Evolutionary conservation across 306 rosid genomes (phyloP).

Genomic region (Fragaria nilgerrensis): DNA sequence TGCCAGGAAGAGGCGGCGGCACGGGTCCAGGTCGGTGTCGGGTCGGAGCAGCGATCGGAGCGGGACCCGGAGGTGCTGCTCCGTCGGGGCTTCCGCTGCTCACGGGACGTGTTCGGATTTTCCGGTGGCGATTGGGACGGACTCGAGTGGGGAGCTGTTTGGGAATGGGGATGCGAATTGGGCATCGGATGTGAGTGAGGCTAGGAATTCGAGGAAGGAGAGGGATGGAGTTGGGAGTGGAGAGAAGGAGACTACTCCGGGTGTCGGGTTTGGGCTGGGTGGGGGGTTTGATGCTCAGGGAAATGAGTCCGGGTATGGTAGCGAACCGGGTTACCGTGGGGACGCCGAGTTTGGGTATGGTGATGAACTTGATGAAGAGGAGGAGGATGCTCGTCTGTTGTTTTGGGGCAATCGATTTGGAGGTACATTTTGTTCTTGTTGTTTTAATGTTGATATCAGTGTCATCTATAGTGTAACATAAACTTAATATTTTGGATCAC

Average conservation of each 20-base stretch:
- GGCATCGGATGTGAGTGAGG: slow-evolving; percentile 94
- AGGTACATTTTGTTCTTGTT: slow-evolving; percentile 41
- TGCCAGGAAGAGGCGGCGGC: slow-evolving; percentile 79
- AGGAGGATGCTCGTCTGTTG: slow-evolving; percentile 67
- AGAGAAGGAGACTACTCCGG: slow-evolving; percentile 69
- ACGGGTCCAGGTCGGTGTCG: slow-evolving; percentile 89
- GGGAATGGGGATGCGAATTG: slow-evolving; percentile 83
- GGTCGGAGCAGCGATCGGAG: slow-evolving; percentile 98
- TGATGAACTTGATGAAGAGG: slow-evolving; percentile 94
- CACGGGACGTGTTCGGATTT: slow-evolving; percentile 94
- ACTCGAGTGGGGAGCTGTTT: slow-evolving; percentile 94
- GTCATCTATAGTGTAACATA: neutral
- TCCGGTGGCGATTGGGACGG: slow-evolving; percentile 87
- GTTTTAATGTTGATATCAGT: neutral
- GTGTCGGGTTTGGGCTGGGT: slow-evolving; percentile 52
- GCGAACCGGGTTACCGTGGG: slow-evolving; percentile 98
- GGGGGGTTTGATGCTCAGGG: slow-evolving; percentile 76
- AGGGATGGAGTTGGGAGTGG: slow-evolving; percentile 54
- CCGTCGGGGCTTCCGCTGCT: slow-evolving; percentile 90
- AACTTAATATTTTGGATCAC: neutral
- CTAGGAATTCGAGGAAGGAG: slow-evolving; percentile 71
- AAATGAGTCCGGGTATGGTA: slow-evolving; percentile 89
- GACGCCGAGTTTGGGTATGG: slow-evolving; percentile 99
- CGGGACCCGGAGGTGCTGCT: slow-evolving; percentile 82
- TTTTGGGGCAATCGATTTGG: slow-evolving; percentile 74